phyloP scores from a whole-genome alignment of 2,329 filamentous ascomycete species.

The Fusarium irregulare region DNA sequence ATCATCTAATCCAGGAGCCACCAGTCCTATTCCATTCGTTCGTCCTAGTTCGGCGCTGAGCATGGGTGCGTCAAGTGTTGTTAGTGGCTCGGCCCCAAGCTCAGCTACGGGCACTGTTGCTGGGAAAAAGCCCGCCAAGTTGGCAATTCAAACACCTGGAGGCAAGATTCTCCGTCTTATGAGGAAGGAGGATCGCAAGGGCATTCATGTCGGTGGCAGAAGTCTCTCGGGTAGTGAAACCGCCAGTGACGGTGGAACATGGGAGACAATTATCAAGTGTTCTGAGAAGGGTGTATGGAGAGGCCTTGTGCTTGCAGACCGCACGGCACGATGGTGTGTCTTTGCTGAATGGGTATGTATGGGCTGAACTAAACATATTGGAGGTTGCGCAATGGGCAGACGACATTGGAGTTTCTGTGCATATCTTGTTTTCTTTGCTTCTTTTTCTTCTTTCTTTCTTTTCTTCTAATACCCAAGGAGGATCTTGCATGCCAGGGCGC shows the following conservation, averaged over 20 bases:
- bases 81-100: conserved; percentile 67
- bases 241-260: conserved; percentile 76
- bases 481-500: conserved; percentile 44
- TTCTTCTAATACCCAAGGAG: conserved; percentile 42
- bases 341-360: conserved; percentile 85
- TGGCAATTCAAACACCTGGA: conserved; percentile 92
- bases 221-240: conserved; percentile 63
- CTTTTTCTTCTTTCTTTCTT: conserved; percentile 20
- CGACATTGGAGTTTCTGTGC: conserved; percentile 36
- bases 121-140: conserved; percentile 87
- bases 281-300: conserved; percentile 85
- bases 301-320: conserved; percentile 83
- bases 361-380: conserved; percentile 46
- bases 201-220: conserved; percentile 60
- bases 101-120: conserved; percentile 64
- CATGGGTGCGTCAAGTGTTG: conserved; percentile 69
- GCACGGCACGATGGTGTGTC: conserved; percentile 89
- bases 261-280: conserved; percentile 93
- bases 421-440: conserved; percentile 27
- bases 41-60: conserved; percentile 73
- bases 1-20: conserved; percentile 59
- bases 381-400: conserved; percentile 14
- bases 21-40: conserved; percentile 70
- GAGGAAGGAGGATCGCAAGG: conserved; percentile 78
- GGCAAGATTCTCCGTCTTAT: conserved; percentile 94